A percentile compares a stretch with the other conserved stretches of the same genome.
These are phyloP conservation scores for Plasmodium gallinaceum DNA, from an alignment of 169 alveolate genomes.

Conservation along the genomic window DNA sequence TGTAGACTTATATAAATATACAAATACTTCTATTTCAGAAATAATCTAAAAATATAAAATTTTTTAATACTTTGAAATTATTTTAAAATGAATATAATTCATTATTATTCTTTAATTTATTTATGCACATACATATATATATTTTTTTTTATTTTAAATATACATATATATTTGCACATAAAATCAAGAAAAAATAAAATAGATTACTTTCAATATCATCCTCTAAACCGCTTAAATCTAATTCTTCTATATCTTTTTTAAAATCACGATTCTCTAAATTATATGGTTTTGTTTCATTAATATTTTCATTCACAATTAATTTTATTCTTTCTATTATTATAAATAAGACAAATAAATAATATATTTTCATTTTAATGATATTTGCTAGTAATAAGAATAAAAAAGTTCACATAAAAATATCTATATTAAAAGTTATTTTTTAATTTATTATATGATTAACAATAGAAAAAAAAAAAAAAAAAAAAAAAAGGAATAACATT, in stretches of 20 bases:
- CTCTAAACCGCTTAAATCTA: conserved; percentile 62
- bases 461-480: conserved; percentile 26
- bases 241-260: conserved; percentile 55
- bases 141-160: not conserved
- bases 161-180: not conserved
- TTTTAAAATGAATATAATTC: not conserved
- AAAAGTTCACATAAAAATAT: not conserved
- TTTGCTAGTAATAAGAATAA: not conserved
- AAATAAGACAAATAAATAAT: conserved; percentile 7
- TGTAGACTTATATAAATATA: too few relatives aligned
- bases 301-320: not conserved
- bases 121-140: conserved; percentile 1
- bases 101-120: not conserved
- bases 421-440: not conserved
- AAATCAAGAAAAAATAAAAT: not conserved
- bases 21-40: too few relatives aligned
- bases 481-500: not conserved
- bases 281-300: not conserved
- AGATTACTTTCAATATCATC: conserved; percentile 40
- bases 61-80: too few relatives aligned
- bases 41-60: too few relatives aligned
- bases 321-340: not conserved
- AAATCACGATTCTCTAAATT: conserved; percentile 31
- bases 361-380: conserved; percentile 32
- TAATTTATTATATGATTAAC: conserved; percentile 5